These are phyloP conservation scores for Fusarium incarnatum DNA, from an alignment of 2,329 filamentous ascomycete species.

Conservation along the genomic window DNA sequence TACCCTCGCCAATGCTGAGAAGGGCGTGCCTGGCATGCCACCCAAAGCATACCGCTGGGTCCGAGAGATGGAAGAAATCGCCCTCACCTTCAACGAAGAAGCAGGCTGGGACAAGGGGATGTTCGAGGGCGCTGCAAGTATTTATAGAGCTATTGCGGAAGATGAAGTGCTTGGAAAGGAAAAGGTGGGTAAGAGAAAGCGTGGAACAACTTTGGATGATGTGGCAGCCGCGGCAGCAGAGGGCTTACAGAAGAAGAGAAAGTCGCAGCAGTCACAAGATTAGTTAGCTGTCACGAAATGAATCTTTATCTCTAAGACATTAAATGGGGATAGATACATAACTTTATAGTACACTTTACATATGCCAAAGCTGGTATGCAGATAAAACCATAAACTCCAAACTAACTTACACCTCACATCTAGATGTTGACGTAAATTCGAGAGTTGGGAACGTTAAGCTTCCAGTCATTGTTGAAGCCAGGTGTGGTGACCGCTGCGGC, in stretches of 20 bases:
- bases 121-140: constrained; percentile 69
- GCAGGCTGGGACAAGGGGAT: constrained; percentile 69
- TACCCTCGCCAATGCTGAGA: constrained; percentile 60
- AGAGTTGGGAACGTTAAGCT: constrained; percentile 52
- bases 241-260: constrained; percentile 60
- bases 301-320: constrained; percentile 3
- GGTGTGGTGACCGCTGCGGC: constrained; percentile 41
- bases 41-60: constrained; percentile 85
- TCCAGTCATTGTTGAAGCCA: constrained; percentile 49
- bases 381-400: neutral
- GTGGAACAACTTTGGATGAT: constrained; percentile 68
- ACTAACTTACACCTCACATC: neutral
- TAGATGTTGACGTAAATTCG: constrained; percentile 43
- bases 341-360: constrained; percentile 19
- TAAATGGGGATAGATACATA: constrained; percentile 15
- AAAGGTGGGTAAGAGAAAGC: constrained; percentile 65
- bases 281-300: neutral
- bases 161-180: constrained; percentile 70
- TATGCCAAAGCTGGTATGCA: neutral
- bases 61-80: constrained; percentile 81
- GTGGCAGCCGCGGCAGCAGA: constrained; percentile 63
- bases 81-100: constrained; percentile 71
- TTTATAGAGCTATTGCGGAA: constrained; percentile 71
- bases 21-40: constrained; percentile 69
- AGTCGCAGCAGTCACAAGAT: constrained; percentile 16